Evolutionary conservation across 352 stramenopile species (phyloP), one percentile per base, ranked within the genome.

Genomic region (Albugo laibachii): DNA sequence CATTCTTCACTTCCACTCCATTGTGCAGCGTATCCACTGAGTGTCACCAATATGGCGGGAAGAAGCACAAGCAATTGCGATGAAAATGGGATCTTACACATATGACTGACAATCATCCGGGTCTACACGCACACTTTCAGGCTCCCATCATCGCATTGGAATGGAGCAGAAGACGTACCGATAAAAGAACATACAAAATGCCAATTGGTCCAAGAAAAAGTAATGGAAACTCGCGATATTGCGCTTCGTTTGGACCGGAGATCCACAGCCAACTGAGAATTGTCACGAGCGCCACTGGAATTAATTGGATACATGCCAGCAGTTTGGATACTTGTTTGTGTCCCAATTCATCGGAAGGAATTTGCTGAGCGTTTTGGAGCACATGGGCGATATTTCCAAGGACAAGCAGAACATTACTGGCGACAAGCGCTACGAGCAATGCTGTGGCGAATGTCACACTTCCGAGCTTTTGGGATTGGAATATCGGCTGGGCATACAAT

Each of bases 31-130:
- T 85, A 85, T 38, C 70, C 62, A 54, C 83, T 87, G 39, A 83
- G 63, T 35, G 86, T 69, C 36, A 88, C 62, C 37, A 84, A 58
- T 0, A 62, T 69, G 47, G 84, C 77, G 15, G 78, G 78, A 1
- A 92, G 65, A 48, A 92, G 69, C 34, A 92, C 73, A 36, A 74
- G 78, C 11, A 86, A 57, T 55, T 92, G 78, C 24, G 67, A 69
- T 36, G 75, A 74, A 55, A 82, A 92, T 41, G 75, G 73, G 19
- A 92, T 69, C 61, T 92, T 92, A 61, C 75, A 92, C 78, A 92
- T 92, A 65, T 92, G 78, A 61, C 73, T 84, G 45, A 81, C 63
- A 55, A 88, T 92, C 78, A 92, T 92, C 55, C 75, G 75, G 24
- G 75, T 88, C 74, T 91, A 43, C 3, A 24, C 3, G 10, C 1